Evolutionary conservation across 2,329 filamentous ascomycete genomes (phyloP).

Genomic region (Colletotrichum aenigma): DNA sequence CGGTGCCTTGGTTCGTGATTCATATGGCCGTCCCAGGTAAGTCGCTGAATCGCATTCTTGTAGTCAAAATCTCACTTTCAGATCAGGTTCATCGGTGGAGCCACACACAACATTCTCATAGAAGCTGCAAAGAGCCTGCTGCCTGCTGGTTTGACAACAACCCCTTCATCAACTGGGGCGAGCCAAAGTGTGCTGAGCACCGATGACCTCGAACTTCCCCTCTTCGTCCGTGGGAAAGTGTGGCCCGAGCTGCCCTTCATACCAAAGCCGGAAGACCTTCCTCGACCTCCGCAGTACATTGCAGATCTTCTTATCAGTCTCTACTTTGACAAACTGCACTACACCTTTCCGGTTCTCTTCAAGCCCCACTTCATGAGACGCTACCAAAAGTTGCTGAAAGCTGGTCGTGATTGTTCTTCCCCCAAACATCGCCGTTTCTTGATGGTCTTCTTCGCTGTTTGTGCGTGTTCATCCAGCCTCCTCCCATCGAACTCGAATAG

Average conservation of each 20-base stretch:
- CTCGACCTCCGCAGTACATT: constrained; percentile 29
- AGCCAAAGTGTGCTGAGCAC: not conserved
- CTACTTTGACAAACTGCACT: constrained; percentile 32
- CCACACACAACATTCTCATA: constrained; percentile 29
- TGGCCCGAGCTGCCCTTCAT: constrained; percentile 31
- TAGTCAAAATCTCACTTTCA: not conserved
- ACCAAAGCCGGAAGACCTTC: constrained; percentile 27
- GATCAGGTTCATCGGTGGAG: constrained; percentile 27
- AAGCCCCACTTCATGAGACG: constrained; percentile 29
- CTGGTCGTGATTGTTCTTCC: not conserved
- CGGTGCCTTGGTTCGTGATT: constrained; percentile 28
- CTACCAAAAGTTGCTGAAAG: constrained; percentile 22
- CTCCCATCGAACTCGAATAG: constrained; percentile 18
- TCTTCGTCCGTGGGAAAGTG: constrained; percentile 28
- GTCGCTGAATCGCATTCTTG: not conserved
- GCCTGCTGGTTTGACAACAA: not conserved
- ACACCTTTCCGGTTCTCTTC: constrained; percentile 30
- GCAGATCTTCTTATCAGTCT: constrained; percentile 29
- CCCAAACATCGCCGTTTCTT: constrained; percentile 25
- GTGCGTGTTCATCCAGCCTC: constrained; percentile 31
- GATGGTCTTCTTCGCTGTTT: constrained; percentile 32
- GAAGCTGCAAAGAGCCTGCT: constrained; percentile 29
- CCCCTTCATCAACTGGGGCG: not conserved
- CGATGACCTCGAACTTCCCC: constrained; percentile 26
- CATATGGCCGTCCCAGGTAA: constrained; percentile 28